These are phyloP conservation scores for Ophiocordyceps camponoti-rufipedis DNA, from an alignment of 2,329 filamentous ascomycete genomes.

Conservation along the genomic window DNA sequence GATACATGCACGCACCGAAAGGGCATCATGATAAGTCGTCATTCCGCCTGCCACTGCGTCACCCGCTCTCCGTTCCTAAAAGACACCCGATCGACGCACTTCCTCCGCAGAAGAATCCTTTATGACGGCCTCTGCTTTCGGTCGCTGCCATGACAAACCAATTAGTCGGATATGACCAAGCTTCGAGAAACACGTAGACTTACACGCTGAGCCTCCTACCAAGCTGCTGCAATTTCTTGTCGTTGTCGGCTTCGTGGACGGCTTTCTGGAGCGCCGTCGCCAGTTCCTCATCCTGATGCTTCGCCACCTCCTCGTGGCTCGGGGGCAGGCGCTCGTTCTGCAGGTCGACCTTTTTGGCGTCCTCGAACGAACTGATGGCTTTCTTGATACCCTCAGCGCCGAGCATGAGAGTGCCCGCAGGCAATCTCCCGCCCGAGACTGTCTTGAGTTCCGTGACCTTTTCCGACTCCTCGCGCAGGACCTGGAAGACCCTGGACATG, in stretches of 20 bases:
- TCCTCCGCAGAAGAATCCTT: background rate
- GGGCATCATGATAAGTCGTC: background rate
- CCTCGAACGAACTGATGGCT: slow-evolving; percentile 90
- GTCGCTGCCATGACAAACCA: slow-evolving; percentile 8
- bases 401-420: slow-evolving; percentile 91
- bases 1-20: background rate
- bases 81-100: background rate
- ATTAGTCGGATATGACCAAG: background rate
- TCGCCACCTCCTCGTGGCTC: slow-evolving; percentile 76
- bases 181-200: slow-evolving; percentile 3
- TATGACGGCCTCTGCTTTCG: slow-evolving; percentile 9
- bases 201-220: slow-evolving; percentile 91
- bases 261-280: slow-evolving; percentile 74
- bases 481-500: slow-evolving; percentile 94
- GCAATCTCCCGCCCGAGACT: slow-evolving; percentile 76
- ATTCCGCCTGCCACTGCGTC: background rate
- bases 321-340: slow-evolving; percentile 93
- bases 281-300: slow-evolving; percentile 65
- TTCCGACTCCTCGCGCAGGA: slow-evolving; percentile 92
- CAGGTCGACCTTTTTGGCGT: slow-evolving; percentile 88
- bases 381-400: slow-evolving; percentile 98
- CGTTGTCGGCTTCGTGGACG: slow-evolving; percentile 76
- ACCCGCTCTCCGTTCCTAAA: background rate
- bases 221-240: slow-evolving; percentile 68
- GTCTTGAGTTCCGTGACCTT: slow-evolving; percentile 96